phyloP scores from a whole-genome alignment of 2,329 filamentous ascomycete species.

The Aphanoascus verrucosus region DNA sequence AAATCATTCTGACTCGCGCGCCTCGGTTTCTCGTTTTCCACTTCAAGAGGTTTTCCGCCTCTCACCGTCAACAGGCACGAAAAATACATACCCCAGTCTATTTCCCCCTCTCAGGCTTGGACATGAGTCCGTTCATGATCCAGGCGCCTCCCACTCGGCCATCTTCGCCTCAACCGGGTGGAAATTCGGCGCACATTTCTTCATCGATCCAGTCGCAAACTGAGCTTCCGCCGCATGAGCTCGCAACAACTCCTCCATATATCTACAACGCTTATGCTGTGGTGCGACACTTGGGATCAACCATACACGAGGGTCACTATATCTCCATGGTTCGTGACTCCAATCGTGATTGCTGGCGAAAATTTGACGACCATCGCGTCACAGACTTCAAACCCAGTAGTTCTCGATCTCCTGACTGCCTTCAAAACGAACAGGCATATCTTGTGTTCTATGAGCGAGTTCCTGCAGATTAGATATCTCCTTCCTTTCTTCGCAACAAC shows the following conservation, averaged over 20 bases:
- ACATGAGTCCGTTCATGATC: constrained; percentile 51
- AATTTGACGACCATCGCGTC: constrained; percentile 49
- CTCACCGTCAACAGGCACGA: constrained; percentile 44
- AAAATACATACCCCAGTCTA: constrained; percentile 64
- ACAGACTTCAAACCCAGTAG: constrained; percentile 48
- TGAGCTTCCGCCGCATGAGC: constrained; percentile 15
- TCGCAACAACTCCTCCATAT: constrained; percentile 45
- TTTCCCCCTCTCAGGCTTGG: constrained; percentile 64
- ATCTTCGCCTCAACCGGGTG: constrained; percentile 24
- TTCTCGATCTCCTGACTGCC: constrained; percentile 37
- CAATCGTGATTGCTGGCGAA: constrained; percentile 47
- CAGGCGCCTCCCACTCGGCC: constrained; percentile 25
- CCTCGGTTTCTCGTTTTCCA: constrained; percentile 69
- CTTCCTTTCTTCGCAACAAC: background rate
- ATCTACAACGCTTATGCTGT: constrained; percentile 80
- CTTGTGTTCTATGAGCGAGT: constrained; percentile 53
- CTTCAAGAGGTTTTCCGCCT: constrained; percentile 59
- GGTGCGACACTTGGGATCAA: constrained; percentile 61
- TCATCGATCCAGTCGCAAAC: constrained; percentile 32
- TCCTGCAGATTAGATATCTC: constrained; percentile 29
- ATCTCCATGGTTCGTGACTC: constrained; percentile 57
- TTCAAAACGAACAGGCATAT: constrained; percentile 55
- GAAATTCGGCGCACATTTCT: constrained; percentile 31
- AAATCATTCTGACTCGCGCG: constrained; percentile 63
- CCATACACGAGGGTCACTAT: constrained; percentile 67